Conservation (phyloP, 2,329 filamentous ascomycete genomes). For the Ascochyta pisi region DNA sequence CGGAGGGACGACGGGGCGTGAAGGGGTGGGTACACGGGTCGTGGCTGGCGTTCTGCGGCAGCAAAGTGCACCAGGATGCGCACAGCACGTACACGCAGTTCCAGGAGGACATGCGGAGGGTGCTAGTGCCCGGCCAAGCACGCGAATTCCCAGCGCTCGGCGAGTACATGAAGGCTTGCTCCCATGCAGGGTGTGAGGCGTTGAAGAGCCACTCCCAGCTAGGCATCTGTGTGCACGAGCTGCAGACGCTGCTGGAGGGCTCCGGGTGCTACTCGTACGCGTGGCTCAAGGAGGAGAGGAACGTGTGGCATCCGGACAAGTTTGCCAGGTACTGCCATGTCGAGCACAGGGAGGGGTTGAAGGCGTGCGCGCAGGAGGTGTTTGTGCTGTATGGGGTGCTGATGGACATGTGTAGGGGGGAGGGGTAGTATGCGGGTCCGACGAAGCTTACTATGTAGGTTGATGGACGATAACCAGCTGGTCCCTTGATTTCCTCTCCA, state of each 20-base stretch:
- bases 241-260: slow-evolving; percentile 34
- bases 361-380: slow-evolving; percentile 33
- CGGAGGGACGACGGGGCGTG: slow-evolving; percentile 11
- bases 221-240: slow-evolving; percentile 41
- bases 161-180: slow-evolving; percentile 32
- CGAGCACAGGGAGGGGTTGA: slow-evolving; percentile 29
- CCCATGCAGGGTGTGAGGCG: slow-evolving; percentile 23
- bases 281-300: slow-evolving; percentile 38
- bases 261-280: slow-evolving; percentile 30
- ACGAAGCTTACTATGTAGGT: too few relatives aligned
- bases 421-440: background rate
- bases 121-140: slow-evolving; percentile 27
- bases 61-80: slow-evolving; percentile 17
- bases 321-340: slow-evolving; percentile 37
- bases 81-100: slow-evolving; percentile 29
- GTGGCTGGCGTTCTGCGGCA: slow-evolving; percentile 32
- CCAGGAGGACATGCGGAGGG: slow-evolving; percentile 20
- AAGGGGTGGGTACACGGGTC: slow-evolving; percentile 36
- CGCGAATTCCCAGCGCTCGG: slow-evolving; percentile 28
- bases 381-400: slow-evolving; percentile 41
- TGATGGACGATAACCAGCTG: too few relatives aligned
- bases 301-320: slow-evolving; percentile 44
- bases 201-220: slow-evolving; percentile 24
- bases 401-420: slow-evolving; percentile 28
- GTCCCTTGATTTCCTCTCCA: too few relatives aligned